Evolutionary conservation across 2,329 filamentous ascomycete species (phyloP), one percentile per base, ranked within the genome.

Genomic region (Xylariales sp.): DNA sequence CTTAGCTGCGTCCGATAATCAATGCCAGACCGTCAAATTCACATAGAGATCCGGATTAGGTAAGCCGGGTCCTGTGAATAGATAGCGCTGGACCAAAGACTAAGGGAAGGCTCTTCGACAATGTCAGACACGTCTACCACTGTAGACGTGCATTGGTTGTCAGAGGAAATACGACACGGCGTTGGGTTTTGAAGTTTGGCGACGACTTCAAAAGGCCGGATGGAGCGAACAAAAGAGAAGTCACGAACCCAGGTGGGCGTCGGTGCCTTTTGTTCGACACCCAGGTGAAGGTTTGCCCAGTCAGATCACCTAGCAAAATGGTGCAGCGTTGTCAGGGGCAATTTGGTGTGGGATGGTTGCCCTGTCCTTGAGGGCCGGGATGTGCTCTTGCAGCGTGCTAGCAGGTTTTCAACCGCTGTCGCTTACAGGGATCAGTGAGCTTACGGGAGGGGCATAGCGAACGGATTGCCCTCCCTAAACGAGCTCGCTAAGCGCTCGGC

Each of bases 381-480:
- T 42, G 40, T 22, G 18, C 31, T 25, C 40, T 28, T 22, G 24
- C 27, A 43, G 40, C 40, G 25, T n/a, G 16, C 29, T 46, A 46
- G 44, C 38, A 32, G 40, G 29, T 42, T 43, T 43, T 46, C 40
- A 38, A 46, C 44, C 44, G 44, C 44, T 46, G 44, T 40, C 38
- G 20, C 11, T 33, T 40, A 14, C 38, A 32, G 20, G 38, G 38
- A 27, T 22, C 14, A 19, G 38, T 29, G 29, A n/a, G 16, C 24
- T 16, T n/a, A 33, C 31, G 11, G n/a, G n/a, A n/a, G n/a, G n/a
- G n/a, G 54, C 42, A 63, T 58, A 40, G 62, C 63, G 47, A 45
- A 49, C 12, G 38, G 25, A 21, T 11, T 43, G 8, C 54, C 46
- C 38, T 49, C 51, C 25, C 28, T 40, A 9, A 19, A 16, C n/a